phyloP scores from a whole-genome alignment of 1,284 basidiomycete species.

The Laetiporus sulphureus region DNA sequence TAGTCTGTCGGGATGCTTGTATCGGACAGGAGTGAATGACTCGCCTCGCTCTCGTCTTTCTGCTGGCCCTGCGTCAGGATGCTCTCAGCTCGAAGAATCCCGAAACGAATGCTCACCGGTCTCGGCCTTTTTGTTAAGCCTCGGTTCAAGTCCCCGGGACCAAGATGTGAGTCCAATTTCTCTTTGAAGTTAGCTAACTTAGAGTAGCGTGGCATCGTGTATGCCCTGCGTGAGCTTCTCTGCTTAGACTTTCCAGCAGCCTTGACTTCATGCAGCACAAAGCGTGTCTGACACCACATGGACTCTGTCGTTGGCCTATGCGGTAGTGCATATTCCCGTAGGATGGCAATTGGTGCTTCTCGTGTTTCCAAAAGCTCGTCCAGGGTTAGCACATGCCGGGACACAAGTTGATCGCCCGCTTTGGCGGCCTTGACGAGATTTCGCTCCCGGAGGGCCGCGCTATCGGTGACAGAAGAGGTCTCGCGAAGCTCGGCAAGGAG shows the following conservation, averaged over 20 bases:
- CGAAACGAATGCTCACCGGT: too few relatives aligned
- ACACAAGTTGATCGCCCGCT: too few relatives aligned
- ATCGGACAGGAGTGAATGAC: too few relatives aligned
- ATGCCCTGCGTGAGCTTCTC: constrained; percentile 6
- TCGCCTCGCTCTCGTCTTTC: not conserved
- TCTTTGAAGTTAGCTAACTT: constrained; percentile 19
- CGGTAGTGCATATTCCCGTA: constrained; percentile 2
- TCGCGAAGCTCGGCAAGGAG: too few relatives aligned
- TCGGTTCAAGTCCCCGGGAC: constrained; percentile 17
- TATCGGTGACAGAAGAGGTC: not conserved
- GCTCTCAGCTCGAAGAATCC: too few relatives aligned
- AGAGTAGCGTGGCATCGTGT: constrained; percentile 16
- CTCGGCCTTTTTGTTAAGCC: constrained; percentile 14
- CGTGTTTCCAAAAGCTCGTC: constrained; percentile 3
- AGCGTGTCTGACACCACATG: not conserved
- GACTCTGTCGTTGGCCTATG: not conserved
- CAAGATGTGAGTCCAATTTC: constrained; percentile 16
- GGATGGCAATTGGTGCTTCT: not conserved
- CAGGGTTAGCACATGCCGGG: not conserved
- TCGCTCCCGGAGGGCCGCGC: not conserved
- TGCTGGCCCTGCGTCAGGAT: not conserved
- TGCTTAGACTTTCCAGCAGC: constrained; percentile 4
- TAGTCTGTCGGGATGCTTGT: not conserved
- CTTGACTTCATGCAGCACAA: not conserved
- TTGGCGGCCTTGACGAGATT: too few relatives aligned